phyloP scores from a whole-genome alignment of 805 yeast genomes.

The Wickerhamiella qilinensis region DNA sequence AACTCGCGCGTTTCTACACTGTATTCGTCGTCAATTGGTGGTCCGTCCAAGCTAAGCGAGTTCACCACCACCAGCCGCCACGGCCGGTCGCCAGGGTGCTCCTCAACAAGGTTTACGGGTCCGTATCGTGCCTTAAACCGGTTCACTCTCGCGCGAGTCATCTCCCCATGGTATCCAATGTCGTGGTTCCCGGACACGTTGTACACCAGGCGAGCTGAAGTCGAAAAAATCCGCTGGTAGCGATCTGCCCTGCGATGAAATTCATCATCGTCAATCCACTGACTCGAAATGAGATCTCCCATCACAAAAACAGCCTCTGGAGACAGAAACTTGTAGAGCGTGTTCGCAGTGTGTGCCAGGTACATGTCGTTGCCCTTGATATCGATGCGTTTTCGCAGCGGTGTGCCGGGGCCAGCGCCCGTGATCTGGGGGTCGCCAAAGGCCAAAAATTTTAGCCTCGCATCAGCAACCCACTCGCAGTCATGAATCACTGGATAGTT shows the following conservation, averaged over 20 bases:
- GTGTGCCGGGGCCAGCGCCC: slow-evolving; percentile 63
- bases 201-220: slow-evolving; percentile 19
- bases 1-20: slow-evolving; percentile 57
- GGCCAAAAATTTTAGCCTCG: slow-evolving; percentile 51
- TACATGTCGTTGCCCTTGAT: slow-evolving; percentile 81
- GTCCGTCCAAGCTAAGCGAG: slow-evolving; percentile 75
- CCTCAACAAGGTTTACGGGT: slow-evolving; percentile 66
- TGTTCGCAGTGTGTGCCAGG: slow-evolving; percentile 63
- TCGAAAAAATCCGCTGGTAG: slow-evolving; percentile 23
- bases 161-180: slow-evolving; percentile 89
- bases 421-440: slow-evolving; percentile 97
- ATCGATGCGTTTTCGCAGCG: slow-evolving; percentile 60
- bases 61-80: slow-evolving; percentile 84
- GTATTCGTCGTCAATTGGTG: slow-evolving; percentile 63
- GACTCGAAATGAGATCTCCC: slow-evolving; percentile 88
- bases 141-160: slow-evolving; percentile 78
- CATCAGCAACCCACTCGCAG: slow-evolving; percentile 11
- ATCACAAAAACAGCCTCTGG: slow-evolving; percentile 79
- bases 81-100: slow-evolving; percentile 43
- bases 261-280: slow-evolving; percentile 85
- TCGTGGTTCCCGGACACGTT: slow-evolving; percentile 94
- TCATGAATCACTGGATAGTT: slow-evolving; percentile 33
- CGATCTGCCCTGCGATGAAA: slow-evolving; percentile 66
- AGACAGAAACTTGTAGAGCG: slow-evolving; percentile 42
- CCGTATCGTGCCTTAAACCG: slow-evolving; percentile 67